Base-by-base conservation (phyloP, 2,329 filamentous ascomycete species). In the Sclerotiophoma versabilis region DNA sequence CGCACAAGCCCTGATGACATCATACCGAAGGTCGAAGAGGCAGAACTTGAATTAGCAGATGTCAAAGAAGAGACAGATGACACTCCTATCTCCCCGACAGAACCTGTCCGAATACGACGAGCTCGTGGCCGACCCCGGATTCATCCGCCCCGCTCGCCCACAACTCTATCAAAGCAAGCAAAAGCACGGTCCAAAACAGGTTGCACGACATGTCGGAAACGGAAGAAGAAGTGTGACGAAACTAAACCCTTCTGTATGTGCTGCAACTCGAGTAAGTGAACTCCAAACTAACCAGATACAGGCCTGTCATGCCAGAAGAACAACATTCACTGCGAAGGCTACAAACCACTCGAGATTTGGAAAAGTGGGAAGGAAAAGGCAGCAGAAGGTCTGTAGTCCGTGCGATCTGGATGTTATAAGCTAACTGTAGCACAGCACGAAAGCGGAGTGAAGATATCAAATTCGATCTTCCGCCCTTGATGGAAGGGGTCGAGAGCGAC, bases 301-400 rank as follows among this genome's bases (percentile, higher is more conserved):
- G 89, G 90, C 65, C 82, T 91, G 75, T 96, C 96, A 67, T 96
- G 92, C 70, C 89, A 95, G 76, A 96, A 96, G 81, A 96, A 96
- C 72, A 91, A 92, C 8, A 91, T 96, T 11, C 86, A 93, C 11
- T 96, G 92, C 71, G 92, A 96, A 76, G 92, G 92, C 11, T 96
- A 96, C 70, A 90, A 91, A 44, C 89, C 91, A 58, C 92, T 92
- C 72, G 89, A 91, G 54, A 84, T 92, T 46, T 96, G 92, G 92
- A 91, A 88, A 74, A 93, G 91, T 69, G 91, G 92, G 23, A 91
- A 86, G 71, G 89, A 93, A 73, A 88, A 83, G 69, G 83, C 85
- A 27, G 87, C 89, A 78, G 87, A 91, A 73, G 79, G 81, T 83
- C 30, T 29, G 64, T 39, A 5, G 5, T 38, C 37, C 19, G 17